Conservation (phyloP, 75 land plant genomes). For the Adiantum capillusveneris region DNA sequence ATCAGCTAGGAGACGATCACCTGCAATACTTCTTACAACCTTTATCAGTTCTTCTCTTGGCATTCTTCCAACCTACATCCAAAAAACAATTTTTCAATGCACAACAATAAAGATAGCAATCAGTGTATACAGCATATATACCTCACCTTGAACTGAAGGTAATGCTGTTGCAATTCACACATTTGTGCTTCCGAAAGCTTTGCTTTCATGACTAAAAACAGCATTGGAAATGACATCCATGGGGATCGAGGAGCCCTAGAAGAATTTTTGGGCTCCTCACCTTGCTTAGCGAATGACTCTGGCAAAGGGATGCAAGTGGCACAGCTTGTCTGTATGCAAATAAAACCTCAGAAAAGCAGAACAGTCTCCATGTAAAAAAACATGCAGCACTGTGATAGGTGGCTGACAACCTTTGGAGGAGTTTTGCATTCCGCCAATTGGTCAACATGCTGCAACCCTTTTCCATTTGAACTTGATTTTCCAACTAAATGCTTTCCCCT, state of each 20-base stretch:
- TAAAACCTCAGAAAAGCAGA: too few species aligned
- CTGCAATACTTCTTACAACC: not conserved
- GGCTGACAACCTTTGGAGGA: too few species aligned
- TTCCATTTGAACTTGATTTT: too few species aligned
- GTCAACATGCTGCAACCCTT: too few species aligned
- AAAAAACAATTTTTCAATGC: too few species aligned
- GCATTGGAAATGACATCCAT: constrained; percentile 29
- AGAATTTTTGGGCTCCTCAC: not conserved
- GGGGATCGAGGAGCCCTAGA: constrained; percentile 10
- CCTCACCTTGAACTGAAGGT: constrained; percentile 32
- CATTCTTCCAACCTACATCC: not conserved
- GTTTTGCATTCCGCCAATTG: too few species aligned
- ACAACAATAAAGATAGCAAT: too few species aligned
- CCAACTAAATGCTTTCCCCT: constrained; percentile 4
- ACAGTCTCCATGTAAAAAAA: too few species aligned
- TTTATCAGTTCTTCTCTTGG: not conserved
- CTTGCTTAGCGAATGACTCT: not conserved
- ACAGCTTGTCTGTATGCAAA: not conserved
- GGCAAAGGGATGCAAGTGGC: not conserved
- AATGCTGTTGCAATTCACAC: constrained; percentile 15
- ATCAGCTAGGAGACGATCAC: not conserved
- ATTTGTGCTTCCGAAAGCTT: constrained; percentile 25
- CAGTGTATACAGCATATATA: too few species aligned
- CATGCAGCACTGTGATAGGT: too few species aligned
- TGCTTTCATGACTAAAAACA: constrained; percentile 26